These are phyloP conservation scores for Rhodamnia rubescens DNA, from an alignment of 345 rosid genomes.

Conservation along the genomic window DNA sequence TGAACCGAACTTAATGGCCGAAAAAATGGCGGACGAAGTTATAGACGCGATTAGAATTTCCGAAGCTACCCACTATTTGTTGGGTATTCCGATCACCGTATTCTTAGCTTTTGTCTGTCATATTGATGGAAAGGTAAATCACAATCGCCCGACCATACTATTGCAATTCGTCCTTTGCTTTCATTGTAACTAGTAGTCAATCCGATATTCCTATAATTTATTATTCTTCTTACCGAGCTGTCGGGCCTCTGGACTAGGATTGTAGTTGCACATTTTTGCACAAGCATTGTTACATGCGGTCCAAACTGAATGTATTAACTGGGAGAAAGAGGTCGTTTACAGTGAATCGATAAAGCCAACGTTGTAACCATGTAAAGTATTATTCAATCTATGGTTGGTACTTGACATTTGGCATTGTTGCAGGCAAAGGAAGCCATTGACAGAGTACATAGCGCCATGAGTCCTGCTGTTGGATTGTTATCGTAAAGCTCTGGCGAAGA, in stretches of 20 bases:
- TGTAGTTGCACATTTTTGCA: not conserved
- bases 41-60: not conserved
- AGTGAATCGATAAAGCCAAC: not conserved
- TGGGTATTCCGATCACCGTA: constrained; percentile 15
- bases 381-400: too few relatives aligned
- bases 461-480: too few relatives aligned
- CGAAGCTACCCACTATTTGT: constrained; percentile 10
- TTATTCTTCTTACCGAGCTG: too few relatives aligned
- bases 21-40: not conserved
- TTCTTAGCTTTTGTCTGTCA: constrained; percentile 17
- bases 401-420: too few relatives aligned
- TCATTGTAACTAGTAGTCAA: too few relatives aligned
- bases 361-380: too few relatives aligned
- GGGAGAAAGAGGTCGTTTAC: constrained; percentile 13
- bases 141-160: not conserved
- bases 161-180: not conserved
- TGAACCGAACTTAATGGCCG: not conserved
- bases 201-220: not conserved
- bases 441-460: too few relatives aligned
- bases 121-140: constrained; percentile 2
- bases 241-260: constrained; percentile 21
- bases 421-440: too few relatives aligned
- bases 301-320: constrained; percentile 8
- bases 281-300: constrained; percentile 15
- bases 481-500: too few relatives aligned